These are phyloP conservation scores for Monascus ruber DNA, from an alignment of 2,329 filamentous ascomycete genomes.

Conservation along the genomic window DNA sequence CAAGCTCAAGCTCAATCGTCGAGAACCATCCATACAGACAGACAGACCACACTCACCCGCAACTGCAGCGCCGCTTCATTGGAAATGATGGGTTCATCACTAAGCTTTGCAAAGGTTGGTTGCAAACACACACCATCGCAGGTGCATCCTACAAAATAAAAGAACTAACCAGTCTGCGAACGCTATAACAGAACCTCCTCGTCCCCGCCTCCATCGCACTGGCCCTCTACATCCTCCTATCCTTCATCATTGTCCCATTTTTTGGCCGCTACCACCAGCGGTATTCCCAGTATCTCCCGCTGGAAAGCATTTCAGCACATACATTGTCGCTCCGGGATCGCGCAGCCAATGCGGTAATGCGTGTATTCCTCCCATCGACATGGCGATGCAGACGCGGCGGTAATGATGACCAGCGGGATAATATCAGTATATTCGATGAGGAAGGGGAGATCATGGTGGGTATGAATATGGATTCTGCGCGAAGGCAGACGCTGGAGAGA, in stretches of 20 bases:
- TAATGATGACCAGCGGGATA: conserved; percentile 37
- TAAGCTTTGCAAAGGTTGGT: conserved; percentile 20
- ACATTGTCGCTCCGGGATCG: conserved; percentile 46
- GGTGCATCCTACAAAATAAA: not conserved
- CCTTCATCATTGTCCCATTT: conserved; percentile 54
- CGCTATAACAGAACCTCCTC: conserved; percentile 52
- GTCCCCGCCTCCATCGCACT: conserved; percentile 61
- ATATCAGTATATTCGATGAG: conserved; percentile 53
- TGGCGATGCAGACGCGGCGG: conserved; percentile 35
- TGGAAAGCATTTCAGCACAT: conserved; percentile 42
- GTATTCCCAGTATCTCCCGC: conserved; percentile 62
- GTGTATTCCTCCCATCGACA: conserved; percentile 32
- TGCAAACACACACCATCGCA: not conserved
- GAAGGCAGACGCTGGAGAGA: conserved; percentile 33
- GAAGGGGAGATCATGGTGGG: conserved; percentile 45
- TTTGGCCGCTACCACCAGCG: conserved; percentile 60
- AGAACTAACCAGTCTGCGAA: not conserved
- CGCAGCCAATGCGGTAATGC: conserved; percentile 30
- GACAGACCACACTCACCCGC: no score
- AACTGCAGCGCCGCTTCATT: no score
- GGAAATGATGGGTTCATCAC: conserved; percentile 17
- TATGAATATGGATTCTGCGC: conserved; percentile 42
- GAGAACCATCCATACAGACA: no score
- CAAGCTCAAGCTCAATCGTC: no score
- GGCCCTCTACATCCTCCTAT: conserved; percentile 53